A percentile compares a stretch with the other conserved stretches of the same genome.
phyloP scores from a whole-genome alignment of 192 early-diverging fungal genomes.

The Glomus cerebriforme region DNA sequence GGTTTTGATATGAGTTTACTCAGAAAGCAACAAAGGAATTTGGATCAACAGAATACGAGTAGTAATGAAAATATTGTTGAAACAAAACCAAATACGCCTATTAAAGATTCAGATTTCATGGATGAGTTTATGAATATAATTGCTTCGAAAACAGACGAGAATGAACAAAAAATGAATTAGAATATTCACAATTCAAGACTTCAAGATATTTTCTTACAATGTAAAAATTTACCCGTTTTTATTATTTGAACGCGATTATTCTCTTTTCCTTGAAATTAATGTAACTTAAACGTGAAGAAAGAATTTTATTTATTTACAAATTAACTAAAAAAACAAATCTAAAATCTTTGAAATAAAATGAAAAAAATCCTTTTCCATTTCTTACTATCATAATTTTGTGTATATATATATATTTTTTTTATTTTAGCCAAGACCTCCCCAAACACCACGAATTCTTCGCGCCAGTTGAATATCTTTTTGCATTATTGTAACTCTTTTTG shows the following conservation, averaged over 20 bases:
- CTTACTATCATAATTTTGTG: too few relatives aligned
- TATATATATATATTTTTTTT: too few relatives aligned
- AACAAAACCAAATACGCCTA: too few relatives aligned
- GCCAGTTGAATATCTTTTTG: conserved; percentile 90
- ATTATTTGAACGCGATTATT: not conserved
- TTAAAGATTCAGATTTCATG: not conserved
- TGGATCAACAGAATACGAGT: not conserved
- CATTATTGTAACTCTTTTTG: conserved; percentile 94
- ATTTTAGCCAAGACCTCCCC: conserved; percentile 63
- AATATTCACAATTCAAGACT: too few relatives aligned
- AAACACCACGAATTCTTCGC: conserved; percentile 82
- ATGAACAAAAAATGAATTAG: too few relatives aligned
- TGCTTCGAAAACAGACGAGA: not conserved
- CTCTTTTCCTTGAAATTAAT: too few relatives aligned
- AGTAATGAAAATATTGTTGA: too few relatives aligned
- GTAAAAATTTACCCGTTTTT: not conserved
- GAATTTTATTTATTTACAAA: not conserved
- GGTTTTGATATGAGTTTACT: not conserved
- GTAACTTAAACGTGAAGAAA: too few relatives aligned
- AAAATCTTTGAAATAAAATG: not conserved
- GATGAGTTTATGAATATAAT: not conserved
- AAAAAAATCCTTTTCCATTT: too few relatives aligned
- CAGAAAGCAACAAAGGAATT: not conserved
- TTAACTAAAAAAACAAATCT: not conserved
- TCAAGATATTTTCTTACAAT: too few relatives aligned